Conservation (phyloP, 148 eudicot species). For the Heliosperma pusillum region DNA sequence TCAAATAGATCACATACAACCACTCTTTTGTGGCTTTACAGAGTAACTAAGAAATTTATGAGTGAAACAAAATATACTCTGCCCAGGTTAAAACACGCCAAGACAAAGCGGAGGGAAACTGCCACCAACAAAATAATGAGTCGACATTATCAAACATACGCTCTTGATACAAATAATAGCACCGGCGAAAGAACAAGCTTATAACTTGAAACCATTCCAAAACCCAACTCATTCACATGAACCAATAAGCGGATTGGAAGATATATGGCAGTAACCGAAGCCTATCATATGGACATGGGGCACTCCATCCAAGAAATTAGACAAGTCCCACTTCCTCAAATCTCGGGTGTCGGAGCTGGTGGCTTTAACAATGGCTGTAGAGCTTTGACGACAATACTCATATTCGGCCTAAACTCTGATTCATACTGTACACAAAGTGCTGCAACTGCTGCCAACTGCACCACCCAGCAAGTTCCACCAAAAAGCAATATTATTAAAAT, state of each 20-base stretch:
- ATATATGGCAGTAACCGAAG: constrained; percentile 10
- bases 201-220: constrained; percentile 9
- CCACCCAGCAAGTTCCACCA: background rate
- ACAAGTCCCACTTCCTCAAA: background rate
- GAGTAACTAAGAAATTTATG: background rate
- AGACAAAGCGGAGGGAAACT: background rate
- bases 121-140: background rate
- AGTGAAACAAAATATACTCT: background rate
- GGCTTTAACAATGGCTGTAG: constrained; percentile 61
- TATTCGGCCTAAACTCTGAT: constrained; percentile 68
- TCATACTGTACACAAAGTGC: constrained; percentile 73
- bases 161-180: constrained; percentile 4
- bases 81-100: too few relatives aligned
- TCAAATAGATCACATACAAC: background rate
- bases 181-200: constrained; percentile 6
- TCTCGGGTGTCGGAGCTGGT: constrained; percentile 34
- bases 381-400: constrained; percentile 80
- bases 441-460: constrained; percentile 72
- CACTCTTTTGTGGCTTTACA: background rate
- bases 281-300: constrained; percentile 2
- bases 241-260: constrained; percentile 22
- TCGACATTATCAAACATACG: background rate
- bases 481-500: background rate
- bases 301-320: constrained; percentile 11
- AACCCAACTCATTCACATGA: constrained; percentile 1